Conservation (phyloP, 2,329 filamentous ascomycete genomes). For the Diaporthe sp. region DNA sequence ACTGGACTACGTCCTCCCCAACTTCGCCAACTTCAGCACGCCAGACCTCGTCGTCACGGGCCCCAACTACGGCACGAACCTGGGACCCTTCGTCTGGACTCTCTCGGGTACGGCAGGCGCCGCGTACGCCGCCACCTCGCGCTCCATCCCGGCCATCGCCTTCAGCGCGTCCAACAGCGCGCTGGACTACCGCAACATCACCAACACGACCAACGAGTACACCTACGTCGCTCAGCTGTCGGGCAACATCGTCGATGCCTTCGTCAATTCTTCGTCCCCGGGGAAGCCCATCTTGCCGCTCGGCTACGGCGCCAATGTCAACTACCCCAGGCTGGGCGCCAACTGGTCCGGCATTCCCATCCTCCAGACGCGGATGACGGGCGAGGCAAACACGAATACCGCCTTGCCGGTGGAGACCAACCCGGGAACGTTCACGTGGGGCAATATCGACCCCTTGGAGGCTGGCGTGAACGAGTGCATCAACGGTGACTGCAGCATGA, state of each 20-base stretch:
- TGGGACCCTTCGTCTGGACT: slow-evolving; percentile 67
- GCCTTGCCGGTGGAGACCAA: slow-evolving; percentile 57
- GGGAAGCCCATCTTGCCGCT: slow-evolving; percentile 56
- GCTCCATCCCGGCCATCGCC: slow-evolving; percentile 64
- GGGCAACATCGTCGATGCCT: slow-evolving; percentile 58
- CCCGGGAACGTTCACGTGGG: slow-evolving; percentile 59
- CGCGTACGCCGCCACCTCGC: slow-evolving; percentile 63
- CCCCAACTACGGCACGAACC: slow-evolving; percentile 68
- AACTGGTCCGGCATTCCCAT: slow-evolving; percentile 57
- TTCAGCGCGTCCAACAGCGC: slow-evolving; percentile 59
- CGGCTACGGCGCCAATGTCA: slow-evolving; percentile 66
- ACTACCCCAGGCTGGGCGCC: slow-evolving; percentile 60
- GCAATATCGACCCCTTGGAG: slow-evolving; percentile 52
- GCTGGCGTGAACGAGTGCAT: slow-evolving; percentile 62
- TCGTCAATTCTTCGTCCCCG: slow-evolving; percentile 54
- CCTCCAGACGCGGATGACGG: slow-evolving; percentile 62
- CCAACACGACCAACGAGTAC: slow-evolving; percentile 51
- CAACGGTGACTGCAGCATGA: slow-evolving; percentile 65
- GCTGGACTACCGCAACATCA: slow-evolving; percentile 21
- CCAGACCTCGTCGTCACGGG: slow-evolving; percentile 68
- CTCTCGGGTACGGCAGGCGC: slow-evolving; percentile 65
- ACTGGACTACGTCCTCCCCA: slow-evolving; percentile 68
- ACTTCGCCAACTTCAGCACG: slow-evolving; percentile 59
- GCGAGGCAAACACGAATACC: slow-evolving; percentile 61
- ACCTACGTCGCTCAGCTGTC: slow-evolving; percentile 58